phyloP scores from a whole-genome alignment of 83 land plant genomes.

The Picea abies region DNA sequence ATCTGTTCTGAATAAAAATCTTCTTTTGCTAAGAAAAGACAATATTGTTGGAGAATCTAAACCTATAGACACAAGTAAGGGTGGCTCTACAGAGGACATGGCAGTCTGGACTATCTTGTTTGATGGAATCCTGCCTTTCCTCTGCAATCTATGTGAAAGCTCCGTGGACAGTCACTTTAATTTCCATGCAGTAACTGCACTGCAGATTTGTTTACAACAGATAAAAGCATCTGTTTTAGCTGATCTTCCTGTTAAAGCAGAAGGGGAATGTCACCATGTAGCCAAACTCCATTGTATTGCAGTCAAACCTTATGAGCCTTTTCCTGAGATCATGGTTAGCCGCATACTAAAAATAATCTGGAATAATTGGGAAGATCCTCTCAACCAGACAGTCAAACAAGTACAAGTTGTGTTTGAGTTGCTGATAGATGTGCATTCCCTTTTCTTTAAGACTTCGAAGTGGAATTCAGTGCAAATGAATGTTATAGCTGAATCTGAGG shows the following conservation, averaged over 20 bases:
- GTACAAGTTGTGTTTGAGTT: constrained; percentile 96
- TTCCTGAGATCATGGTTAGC: constrained; percentile 54
- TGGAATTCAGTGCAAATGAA: constrained; percentile 11
- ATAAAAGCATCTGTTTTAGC: constrained; percentile 75
- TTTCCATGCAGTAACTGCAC: constrained; percentile 90
- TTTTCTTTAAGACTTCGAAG: constrained; percentile 15
- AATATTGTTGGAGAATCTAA: constrained; percentile 7
- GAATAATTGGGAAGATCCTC: constrained; percentile 99
- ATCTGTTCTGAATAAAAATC: constrained; percentile 47
- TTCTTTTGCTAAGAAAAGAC: constrained; percentile 19
- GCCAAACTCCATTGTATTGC: constrained; percentile 8
- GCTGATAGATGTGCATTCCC: constrained; percentile 70
- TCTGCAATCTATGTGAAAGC: constrained; percentile 80
- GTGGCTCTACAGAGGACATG: constrained; percentile 13
- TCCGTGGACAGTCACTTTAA: constrained; percentile 97
- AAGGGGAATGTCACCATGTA: constrained; percentile 17
- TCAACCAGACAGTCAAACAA: constrained; percentile 96
- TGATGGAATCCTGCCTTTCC: constrained; percentile 87
- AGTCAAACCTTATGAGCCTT: constrained; percentile 45
- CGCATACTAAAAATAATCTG: constrained; percentile 86
- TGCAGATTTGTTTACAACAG: constrained; percentile 96
- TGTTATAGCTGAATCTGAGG: constrained; percentile 5
- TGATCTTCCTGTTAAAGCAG: constrained; percentile 31
- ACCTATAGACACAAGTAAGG: not conserved
- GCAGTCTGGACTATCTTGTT: constrained; percentile 65